Evolutionary conservation across 2,329 filamentous ascomycete species (phyloP), one percentile per base, ranked within the genome.

Genomic region (Claviceps spartinae): DNA sequence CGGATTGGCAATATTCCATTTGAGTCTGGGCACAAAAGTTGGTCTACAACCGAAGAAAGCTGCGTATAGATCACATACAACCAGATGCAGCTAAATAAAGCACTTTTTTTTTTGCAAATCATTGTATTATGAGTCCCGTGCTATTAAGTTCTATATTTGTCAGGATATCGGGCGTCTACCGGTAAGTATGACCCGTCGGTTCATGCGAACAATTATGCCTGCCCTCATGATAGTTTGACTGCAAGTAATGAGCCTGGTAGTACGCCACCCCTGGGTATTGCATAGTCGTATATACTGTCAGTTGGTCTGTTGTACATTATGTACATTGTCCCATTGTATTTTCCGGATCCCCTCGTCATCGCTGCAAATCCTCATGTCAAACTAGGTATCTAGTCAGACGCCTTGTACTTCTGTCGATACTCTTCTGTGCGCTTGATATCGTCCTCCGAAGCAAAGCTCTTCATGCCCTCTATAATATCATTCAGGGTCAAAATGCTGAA

Each of bases 401-500:
- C 77, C 65, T 77, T 80, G 66, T 81, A 85, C 69, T 78, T 78
- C 46, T 68, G 67, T 52, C 85, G 80, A 68, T 94, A 94, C 64
- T 82, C 85, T 69, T 87, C 80, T 65, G 88, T 83, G 54, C 74
- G 75, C 69, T 74, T 72, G 57, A 86, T 73, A 57, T 88, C 78
- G 37, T 79, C 74, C 47, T 77, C 76, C 1, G 78, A 77, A 43
- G 79, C 81, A 58, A 81, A 72, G 44, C 73, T 73, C 62, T 78
- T 78, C 66, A 86, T 72, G 11, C 83, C 83, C 51, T 76, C 76
- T 59, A 90, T 83, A 59, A 97, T 82, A 67, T 97, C 88, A 62
- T 89, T 81, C 58, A 97, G 75, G 43, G 84, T 91, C 61, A 95
- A 68, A 58, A 96, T 93, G 18, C 88, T 77, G 58, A 90, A 74